Evolutionary conservation across 1,284 basidiomycete species (phyloP), one percentile per base, ranked within the genome.

Genomic region (Mycosarcoma maydis): DNA sequence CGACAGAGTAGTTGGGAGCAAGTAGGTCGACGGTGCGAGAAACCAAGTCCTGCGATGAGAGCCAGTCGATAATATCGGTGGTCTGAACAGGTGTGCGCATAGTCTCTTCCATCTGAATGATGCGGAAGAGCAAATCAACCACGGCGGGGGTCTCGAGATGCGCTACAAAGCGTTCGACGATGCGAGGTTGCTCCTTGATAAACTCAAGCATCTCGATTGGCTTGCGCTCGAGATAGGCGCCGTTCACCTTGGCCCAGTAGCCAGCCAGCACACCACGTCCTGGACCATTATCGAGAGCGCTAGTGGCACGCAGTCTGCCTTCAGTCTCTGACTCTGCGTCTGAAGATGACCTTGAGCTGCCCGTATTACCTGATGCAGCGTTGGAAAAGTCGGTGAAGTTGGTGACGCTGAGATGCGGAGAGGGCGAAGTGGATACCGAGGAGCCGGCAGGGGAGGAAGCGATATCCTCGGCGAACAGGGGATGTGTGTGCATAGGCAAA

Each of bases 121-220:
- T 90, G 46, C 94, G 88, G 64, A 95, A 89, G 33, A 99, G 86
- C 45, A 98, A 85, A 82, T 98, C 94, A 60, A 94, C 91, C 75
- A 98, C 89, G 1, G 96, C 89, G 4, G 94, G 89, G 30, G 90
- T 90, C 82, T 94, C 91, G 67, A 98, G 89, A 75, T 95, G 92
- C 26, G 86, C 85, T 17, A 98, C 86, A 30, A 98, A 85, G 29
- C 92, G 88, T 73, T 92, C 90, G 32, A 98, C 87, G 40, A 97
- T 86, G 54, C 87, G 85, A 2, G 93, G 91, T 81, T 94, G 88
- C 7, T 88, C 86, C 83, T 90, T 89, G 68, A 98, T 92, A 83
- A 97, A 97, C 34, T 86, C 87, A 67, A 98, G 87, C 91, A 96
- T 96, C 91, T 96, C 92, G 62, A 87, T 87, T 23, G 92, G 91